Conservation (phyloP, 2,329 filamentous ascomycete genomes). For the Colletotrichum magnum region DNA sequence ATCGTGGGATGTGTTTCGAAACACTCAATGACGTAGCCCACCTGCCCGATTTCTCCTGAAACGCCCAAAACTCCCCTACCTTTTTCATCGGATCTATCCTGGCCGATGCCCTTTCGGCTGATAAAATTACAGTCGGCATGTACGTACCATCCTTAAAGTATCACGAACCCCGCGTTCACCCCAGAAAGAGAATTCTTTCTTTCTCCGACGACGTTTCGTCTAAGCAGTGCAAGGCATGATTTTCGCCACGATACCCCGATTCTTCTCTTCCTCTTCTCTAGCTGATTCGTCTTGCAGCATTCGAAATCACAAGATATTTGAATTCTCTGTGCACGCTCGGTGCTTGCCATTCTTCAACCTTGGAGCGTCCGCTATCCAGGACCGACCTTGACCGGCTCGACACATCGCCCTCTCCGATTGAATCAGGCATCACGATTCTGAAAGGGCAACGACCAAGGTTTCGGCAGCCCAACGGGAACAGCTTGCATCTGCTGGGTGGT, state of each 20-base stretch:
- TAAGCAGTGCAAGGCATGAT: constrained; percentile 6
- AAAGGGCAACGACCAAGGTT: constrained; percentile 20
- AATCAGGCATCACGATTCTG: constrained; percentile 19
- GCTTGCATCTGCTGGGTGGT: too few relatives aligned
- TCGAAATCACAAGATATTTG: background rate
- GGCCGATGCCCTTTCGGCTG: background rate
- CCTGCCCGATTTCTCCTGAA: constrained; percentile 20
- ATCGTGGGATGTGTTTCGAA: constrained; percentile 41
- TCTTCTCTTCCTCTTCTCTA: background rate
- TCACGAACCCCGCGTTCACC: constrained; percentile 23
- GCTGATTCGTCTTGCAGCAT: constrained; percentile 4
- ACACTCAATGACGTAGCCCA: constrained; percentile 37
- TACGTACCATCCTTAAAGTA: constrained; percentile 19
- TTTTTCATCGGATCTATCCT: constrained; percentile 5
- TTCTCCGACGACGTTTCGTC: constrained; percentile 19
- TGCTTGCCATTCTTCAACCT: too few relatives aligned
- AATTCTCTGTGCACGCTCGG: background rate
- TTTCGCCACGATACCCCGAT: background rate
- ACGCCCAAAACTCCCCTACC: constrained; percentile 5
- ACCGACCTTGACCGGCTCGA: constrained; percentile 16
- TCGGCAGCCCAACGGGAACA: background rate
- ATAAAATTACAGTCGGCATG: background rate
- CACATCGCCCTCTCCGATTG: constrained; percentile 5
- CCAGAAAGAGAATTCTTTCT: constrained; percentile 11
- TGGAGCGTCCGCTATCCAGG: background rate